A percentile compares a stretch with the other conserved stretches of the same genome.
phyloP scores from a whole-genome alignment of 1,284 basidiomycete species.

The Trichosporon inkin region DNA sequence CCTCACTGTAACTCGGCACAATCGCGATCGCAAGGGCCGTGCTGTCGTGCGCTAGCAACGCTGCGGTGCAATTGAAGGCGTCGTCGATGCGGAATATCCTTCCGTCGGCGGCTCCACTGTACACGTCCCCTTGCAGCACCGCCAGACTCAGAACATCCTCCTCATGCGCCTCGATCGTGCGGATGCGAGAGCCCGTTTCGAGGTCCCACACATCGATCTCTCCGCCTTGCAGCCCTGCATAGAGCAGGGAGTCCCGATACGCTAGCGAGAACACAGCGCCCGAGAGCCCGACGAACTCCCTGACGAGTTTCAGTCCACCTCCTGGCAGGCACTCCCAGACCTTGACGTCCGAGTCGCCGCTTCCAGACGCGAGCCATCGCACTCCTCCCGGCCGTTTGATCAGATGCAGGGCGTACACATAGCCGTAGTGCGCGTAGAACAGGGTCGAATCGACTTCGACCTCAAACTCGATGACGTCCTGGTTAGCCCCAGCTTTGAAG shows the following conservation, averaged over 20 bases:
- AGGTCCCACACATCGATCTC: constrained; percentile 88
- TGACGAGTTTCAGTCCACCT: constrained; percentile 35
- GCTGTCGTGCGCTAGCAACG: constrained; percentile 73
- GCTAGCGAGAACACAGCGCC: constrained; percentile 70
- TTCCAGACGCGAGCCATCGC: constrained; percentile 70
- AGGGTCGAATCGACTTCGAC: constrained; percentile 67
- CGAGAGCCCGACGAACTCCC: constrained; percentile 32
- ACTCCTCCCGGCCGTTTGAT: constrained; percentile 47
- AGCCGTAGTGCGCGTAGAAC: constrained; percentile 87
- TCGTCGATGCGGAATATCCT: constrained; percentile 75
- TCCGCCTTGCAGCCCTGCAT: constrained; percentile 89
- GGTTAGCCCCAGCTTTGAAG: neutral
- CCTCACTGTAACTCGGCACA: constrained; percentile 23
- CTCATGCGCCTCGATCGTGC: constrained; percentile 80
- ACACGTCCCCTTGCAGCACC: constrained; percentile 69
- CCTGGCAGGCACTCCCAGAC: constrained; percentile 65
- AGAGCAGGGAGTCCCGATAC: constrained; percentile 72
- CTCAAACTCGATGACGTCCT: constrained; percentile 45
- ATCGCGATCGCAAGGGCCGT: constrained; percentile 74
- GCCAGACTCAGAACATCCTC: constrained; percentile 78
- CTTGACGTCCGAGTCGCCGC: constrained; percentile 86
- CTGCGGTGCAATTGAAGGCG: constrained; percentile 74
- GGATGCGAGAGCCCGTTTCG: constrained; percentile 77
- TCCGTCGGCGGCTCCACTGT: constrained; percentile 77
- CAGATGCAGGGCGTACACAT: constrained; percentile 80